Base-by-base conservation (phyloP, 805 yeast genomes). In the Candida vaughaniae region DNA sequence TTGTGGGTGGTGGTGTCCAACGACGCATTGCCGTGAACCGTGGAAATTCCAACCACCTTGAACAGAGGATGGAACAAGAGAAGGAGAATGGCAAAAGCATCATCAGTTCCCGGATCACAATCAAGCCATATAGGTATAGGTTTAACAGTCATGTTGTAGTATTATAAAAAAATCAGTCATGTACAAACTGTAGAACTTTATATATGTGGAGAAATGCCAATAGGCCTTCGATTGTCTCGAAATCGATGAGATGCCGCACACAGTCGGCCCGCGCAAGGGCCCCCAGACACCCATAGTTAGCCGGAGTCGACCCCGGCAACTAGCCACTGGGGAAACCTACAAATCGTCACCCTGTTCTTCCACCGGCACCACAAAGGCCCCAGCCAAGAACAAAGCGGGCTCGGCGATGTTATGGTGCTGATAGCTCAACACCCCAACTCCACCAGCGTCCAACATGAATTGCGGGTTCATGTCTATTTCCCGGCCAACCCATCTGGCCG, bases 21-120 rank as follows among this genome's bases (percentile, higher is more conserved):
- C 4, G 84, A 66, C 0, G 87, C 77, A 47, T 82, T 82, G 1
- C 95, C 95, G 51, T 78, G 82, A 16, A 81, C 82, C 0, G 91
- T 80, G 20, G 88, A 78, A n/a, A 85, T 69, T 2, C 93, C 95
- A 3, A 79, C 47, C 7, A 85, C 57, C 11, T 75, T 56, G 58
- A 78, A 75, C 17, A 69, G 60, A 0, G 87, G 85, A 45, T 79
- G 74, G 51, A 73, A 76, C 6, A 77, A 64, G 0, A 86, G 78
- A 17, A 88, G 46, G 7, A 85, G 61, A 6, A 88, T 67, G 3
- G 93, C 95, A 30, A 85, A 73, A 1, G 85, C 82, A 51, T 88
- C 96, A 53, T 88, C 96, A 51, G 84, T 93, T 1, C 96, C 95
- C 0, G 95, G 95, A 53, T 88, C 96, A 58, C 96, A 88, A 60